These are phyloP conservation scores for Lipomyces yamadae DNA, from an alignment of 805 yeast genomes.

Conservation along the genomic window DNA sequence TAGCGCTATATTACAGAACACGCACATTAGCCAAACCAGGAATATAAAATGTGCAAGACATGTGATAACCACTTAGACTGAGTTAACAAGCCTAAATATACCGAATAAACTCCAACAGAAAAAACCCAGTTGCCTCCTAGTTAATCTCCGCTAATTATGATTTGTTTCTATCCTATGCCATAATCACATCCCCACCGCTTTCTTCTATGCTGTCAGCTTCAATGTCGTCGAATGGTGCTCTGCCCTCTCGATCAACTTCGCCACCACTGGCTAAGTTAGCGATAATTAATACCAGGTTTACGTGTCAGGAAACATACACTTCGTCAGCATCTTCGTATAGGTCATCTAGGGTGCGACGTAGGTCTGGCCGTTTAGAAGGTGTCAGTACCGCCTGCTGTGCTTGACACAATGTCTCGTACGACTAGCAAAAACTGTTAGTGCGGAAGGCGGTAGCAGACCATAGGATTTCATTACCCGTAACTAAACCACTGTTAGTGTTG, in stretches of 20 bases:
- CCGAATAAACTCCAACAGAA: not conserved
- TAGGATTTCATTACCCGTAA: conserved; percentile 15
- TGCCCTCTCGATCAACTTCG: conserved; percentile 17
- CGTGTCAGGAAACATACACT: not conserved
- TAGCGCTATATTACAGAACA: not conserved
- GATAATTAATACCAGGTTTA: not conserved
- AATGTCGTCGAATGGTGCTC: conserved; percentile 22
- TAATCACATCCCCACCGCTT: not conserved
- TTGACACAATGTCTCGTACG: conserved; percentile 31
- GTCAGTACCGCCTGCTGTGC: conserved; percentile 25
- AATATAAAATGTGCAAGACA: not conserved
- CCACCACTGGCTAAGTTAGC: not conserved
- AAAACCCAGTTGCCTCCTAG: not conserved
- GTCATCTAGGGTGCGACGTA: conserved; percentile 28
- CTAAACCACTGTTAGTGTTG: conserved; percentile 14
- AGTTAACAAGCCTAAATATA: not conserved
- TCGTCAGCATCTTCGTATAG: conserved; percentile 21
- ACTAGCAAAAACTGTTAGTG: conserved; percentile 5
- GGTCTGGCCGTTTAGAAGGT: not conserved
- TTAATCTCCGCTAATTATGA: not conserved
- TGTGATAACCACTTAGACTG: not conserved
- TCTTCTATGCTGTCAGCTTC: not conserved
- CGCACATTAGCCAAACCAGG: not conserved
- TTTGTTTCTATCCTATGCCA: not conserved
- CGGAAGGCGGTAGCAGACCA: not conserved